phyloP scores from a whole-genome alignment of 2,329 filamentous ascomycete species.

The Gnomoniopsis sp. region DNA sequence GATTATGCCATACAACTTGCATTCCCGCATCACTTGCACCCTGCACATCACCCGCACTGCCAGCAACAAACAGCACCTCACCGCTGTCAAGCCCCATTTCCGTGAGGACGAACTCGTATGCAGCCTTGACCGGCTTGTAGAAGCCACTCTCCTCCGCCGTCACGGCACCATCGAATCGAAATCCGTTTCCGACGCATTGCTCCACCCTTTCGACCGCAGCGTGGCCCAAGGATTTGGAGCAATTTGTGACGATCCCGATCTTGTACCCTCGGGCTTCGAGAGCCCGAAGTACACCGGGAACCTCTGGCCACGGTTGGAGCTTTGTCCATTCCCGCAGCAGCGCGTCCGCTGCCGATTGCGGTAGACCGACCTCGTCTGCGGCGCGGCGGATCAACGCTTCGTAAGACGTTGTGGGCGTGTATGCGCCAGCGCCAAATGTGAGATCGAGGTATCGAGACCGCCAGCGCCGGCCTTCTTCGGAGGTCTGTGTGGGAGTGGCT shows the following conservation, averaged over 20 bases:
- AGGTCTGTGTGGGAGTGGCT: constrained; percentile 24
- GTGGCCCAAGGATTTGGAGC: constrained; percentile 29
- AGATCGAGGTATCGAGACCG: constrained; percentile 35
- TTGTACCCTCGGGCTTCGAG: constrained; percentile 27
- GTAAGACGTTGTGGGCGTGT: constrained; percentile 25
- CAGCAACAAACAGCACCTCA: constrained; percentile 34
- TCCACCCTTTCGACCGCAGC: constrained; percentile 20
- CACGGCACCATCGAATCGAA: constrained; percentile 29
- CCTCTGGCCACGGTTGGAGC: constrained; percentile 22
- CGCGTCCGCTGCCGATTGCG: constrained; percentile 24
- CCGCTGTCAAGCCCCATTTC: constrained; percentile 23
- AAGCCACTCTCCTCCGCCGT: constrained; percentile 38
- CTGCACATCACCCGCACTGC: constrained; percentile 37
- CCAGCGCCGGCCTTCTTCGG: constrained; percentile 30
- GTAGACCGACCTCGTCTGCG: constrained; percentile 28
- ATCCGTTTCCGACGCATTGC: constrained; percentile 9
- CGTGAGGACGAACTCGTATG: constrained; percentile 31
- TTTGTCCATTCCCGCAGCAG: constrained; percentile 27
- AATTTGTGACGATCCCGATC: constrained; percentile 37
- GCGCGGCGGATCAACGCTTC: constrained; percentile 28
- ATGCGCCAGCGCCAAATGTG: constrained; percentile 32
- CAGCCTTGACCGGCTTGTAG: constrained; percentile 33
- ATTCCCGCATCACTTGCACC: constrained; percentile 35
- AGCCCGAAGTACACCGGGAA: not conserved
- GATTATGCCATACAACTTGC: constrained; percentile 38